Evolutionary conservation across 495 filamentous ascomycete species (phyloP).

Genomic region (Xylaria castorea): DNA sequence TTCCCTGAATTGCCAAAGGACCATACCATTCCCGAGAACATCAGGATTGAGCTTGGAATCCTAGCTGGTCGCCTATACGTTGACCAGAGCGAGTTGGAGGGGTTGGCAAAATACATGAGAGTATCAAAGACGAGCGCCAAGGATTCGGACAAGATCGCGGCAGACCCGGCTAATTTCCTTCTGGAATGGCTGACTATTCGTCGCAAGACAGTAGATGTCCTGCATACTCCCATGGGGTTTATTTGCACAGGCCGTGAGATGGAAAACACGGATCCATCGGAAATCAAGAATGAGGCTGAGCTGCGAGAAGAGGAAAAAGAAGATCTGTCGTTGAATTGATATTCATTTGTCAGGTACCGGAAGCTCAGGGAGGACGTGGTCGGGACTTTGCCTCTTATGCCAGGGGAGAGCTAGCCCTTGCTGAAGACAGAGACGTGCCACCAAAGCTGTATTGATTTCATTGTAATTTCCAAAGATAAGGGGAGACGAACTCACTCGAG

Average conservation of each 20-base stretch:
- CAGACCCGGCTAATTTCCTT: neutral
- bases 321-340: neutral
- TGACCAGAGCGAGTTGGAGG: slow-evolving; percentile 46
- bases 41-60: slow-evolving; percentile 61
- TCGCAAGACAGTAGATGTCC: slow-evolving; percentile 58
- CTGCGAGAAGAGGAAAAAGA: neutral
- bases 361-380: neutral
- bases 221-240: slow-evolving; percentile 63
- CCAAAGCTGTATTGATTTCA: neutral
- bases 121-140: slow-evolving; percentile 1
- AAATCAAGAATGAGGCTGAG: neutral
- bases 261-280: neutral
- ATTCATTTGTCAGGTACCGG: neutral
- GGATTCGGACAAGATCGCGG: neutral
- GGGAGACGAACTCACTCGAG: neutral
- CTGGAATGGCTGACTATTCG: slow-evolving; percentile 59
- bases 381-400: neutral
- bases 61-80: slow-evolving; percentile 64
- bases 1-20: slow-evolving; percentile 50
- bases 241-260: slow-evolving; percentile 51
- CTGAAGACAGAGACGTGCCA: neutral
- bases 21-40: slow-evolving; percentile 50
- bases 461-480: neutral
- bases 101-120: slow-evolving; percentile 13
- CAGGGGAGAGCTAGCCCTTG: neutral